phyloP scores from a whole-genome alignment of 1,284 basidiomycete genomes.

The Pascua sp. region DNA sequence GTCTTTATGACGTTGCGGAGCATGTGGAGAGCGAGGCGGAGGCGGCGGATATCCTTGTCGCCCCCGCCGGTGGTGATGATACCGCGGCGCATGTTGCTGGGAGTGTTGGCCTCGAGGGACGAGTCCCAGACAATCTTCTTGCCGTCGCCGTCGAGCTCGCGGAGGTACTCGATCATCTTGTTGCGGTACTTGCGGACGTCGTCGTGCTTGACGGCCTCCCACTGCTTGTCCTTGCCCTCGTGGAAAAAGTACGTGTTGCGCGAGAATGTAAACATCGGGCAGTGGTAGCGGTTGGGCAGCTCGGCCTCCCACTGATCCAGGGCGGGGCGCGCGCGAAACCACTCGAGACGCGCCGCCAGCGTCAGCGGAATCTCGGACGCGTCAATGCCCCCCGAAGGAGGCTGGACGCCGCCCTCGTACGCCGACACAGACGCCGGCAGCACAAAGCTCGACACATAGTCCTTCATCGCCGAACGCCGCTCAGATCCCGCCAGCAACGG shows the following conservation, averaged over 20 bases:
- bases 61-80: slow-evolving; percentile 51
- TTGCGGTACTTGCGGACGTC: slow-evolving; percentile 42
- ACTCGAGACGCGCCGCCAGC: slow-evolving; percentile 34
- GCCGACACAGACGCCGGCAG: neutral
- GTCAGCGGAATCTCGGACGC: slow-evolving; percentile 30
- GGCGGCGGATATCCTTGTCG: slow-evolving; percentile 45
- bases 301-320: slow-evolving; percentile 46
- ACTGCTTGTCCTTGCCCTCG: slow-evolving; percentile 40
- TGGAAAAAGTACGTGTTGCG: slow-evolving; percentile 48
- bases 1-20: slow-evolving; percentile 46
- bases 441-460: too few species aligned
- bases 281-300: slow-evolving; percentile 35
- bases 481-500: slow-evolving; percentile 12
- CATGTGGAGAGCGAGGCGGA: slow-evolving; percentile 46
- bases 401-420: slow-evolving; percentile 14
- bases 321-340: slow-evolving; percentile 35
- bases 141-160: slow-evolving; percentile 39
- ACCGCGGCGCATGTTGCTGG: slow-evolving; percentile 35
- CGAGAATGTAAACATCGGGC: slow-evolving; percentile 43
- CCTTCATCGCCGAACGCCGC: slow-evolving; percentile 4
- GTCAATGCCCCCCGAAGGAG: slow-evolving; percentile 33
- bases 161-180: slow-evolving; percentile 47
- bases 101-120: slow-evolving; percentile 31
- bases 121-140: slow-evolving; percentile 43
- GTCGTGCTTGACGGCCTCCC: slow-evolving; percentile 36